A percentile compares a stretch with the other conserved stretches of the same genome.
These are phyloP conservation scores for Globisporangium viniferum DNA, from an alignment of 352 stramenopile species.

Conservation along the genomic window DNA sequence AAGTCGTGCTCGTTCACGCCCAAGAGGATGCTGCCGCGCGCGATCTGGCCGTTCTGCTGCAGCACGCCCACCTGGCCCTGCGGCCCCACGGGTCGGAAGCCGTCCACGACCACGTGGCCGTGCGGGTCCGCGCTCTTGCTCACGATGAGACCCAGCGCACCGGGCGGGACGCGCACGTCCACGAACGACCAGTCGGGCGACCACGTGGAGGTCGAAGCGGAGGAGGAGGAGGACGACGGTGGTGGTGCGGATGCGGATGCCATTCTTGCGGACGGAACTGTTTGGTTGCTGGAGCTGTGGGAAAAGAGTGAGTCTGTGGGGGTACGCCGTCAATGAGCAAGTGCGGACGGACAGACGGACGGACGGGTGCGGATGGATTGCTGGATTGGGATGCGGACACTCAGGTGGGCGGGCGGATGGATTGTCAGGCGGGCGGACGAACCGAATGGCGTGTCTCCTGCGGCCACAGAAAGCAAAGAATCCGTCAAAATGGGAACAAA, in stretches of 20 bases:
- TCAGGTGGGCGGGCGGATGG: not conserved
- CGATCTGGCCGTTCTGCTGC: constrained; percentile 36
- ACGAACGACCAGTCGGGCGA: constrained; percentile 36
- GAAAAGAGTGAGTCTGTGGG: not conserved
- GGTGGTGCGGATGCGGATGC: not conserved
- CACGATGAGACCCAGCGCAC: constrained; percentile 74
- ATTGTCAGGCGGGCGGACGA: constrained; percentile 3
- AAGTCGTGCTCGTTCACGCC: constrained; percentile 78
- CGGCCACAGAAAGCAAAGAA: constrained; percentile 8
- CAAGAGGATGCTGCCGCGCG: constrained; percentile 45
- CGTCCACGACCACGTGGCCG: constrained; percentile 63
- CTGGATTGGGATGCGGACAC: not conserved
- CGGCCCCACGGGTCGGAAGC: constrained; percentile 58
- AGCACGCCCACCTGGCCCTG: constrained; percentile 42
- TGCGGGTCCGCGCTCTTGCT: constrained; percentile 42
- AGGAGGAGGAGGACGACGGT: not conserved
- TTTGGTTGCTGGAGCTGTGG: not conserved
- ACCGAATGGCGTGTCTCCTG: constrained; percentile 8
- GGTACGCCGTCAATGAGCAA: not conserved
- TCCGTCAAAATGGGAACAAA: not conserved
- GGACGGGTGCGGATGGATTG: not conserved
- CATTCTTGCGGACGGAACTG: not conserved
- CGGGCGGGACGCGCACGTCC: constrained; percentile 61
- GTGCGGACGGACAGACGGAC: not conserved
- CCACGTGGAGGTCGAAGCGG: constrained; percentile 11